Conservation (phyloP, 2,329 filamentous ascomycete genomes). For the Torrubiella hemipterigena region DNA sequence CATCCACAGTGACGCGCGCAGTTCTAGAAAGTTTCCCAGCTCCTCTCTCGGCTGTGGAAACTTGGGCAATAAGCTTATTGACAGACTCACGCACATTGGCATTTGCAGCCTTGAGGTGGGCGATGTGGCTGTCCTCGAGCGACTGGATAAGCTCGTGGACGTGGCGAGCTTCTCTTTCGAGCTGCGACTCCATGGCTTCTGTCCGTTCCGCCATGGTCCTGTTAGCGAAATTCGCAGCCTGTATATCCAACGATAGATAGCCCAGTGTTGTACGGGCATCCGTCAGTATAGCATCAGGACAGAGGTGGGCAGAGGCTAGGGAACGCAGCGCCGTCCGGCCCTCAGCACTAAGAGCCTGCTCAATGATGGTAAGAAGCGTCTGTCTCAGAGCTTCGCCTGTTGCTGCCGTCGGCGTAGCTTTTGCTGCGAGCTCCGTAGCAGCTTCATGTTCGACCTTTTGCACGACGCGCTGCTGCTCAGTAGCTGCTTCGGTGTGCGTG, state of each 20-base stretch:
- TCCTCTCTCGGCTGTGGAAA: too few species aligned
- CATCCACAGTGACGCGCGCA: conserved; percentile 39
- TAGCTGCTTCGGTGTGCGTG: conserved; percentile 63
- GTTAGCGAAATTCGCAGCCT: conserved; percentile 38
- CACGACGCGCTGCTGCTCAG: conserved; percentile 53
- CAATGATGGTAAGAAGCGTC: conserved; percentile 38
- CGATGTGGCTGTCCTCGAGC: conserved; percentile 37
- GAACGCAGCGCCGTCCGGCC: conserved; percentile 44
- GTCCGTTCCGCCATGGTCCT: conserved; percentile 45
- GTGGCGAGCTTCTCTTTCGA: conserved; percentile 36
- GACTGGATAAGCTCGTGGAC: conserved; percentile 26
- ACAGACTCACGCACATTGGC: conserved; percentile 53
- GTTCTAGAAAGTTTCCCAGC: too few species aligned
- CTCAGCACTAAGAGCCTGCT: conserved; percentile 40
- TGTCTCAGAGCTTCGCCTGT: conserved; percentile 9
- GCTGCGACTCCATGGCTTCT: conserved; percentile 40
- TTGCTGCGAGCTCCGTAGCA: conserved; percentile 42
- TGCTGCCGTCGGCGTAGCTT: too few species aligned
- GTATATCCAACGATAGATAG: conserved; percentile 40
- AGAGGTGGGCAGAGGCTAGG: conserved; percentile 38
- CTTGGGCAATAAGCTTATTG: conserved; percentile 22
- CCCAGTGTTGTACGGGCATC: conserved; percentile 38
- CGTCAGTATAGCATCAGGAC: conserved; percentile 35
- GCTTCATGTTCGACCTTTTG: conserved; percentile 47
- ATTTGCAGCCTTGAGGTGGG: conserved; percentile 51